Percentiles rank a stretch among this genome's conserved stretches.
These are phyloP conservation scores for Lodderomyces elongisporus DNA, from an alignment of 1,139 yeast species.

Conservation along the genomic window DNA sequence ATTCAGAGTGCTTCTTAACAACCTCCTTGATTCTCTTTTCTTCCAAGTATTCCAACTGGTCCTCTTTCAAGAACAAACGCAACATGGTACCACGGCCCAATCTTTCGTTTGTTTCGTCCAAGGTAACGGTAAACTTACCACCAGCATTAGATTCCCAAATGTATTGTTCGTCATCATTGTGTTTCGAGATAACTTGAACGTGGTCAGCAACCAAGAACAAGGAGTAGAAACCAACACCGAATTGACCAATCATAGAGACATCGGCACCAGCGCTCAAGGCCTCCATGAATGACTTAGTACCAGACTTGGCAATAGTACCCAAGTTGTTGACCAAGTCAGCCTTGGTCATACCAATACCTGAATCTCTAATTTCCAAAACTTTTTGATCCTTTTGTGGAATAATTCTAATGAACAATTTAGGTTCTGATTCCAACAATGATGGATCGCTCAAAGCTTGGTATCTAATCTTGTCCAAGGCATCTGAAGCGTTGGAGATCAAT, in stretches of 20 bases:
- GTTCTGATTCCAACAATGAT: conserved; percentile 86
- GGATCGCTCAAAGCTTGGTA: conserved; percentile 95
- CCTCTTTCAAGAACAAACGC: conserved; percentile 97
- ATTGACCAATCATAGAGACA: conserved; percentile 99
- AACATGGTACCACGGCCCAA: conserved; percentile 93
- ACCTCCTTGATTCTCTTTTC: conserved; percentile 99
- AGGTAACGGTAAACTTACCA: conserved; percentile 95
- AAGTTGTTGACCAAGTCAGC: conserved; percentile 98
- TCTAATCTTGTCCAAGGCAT: conserved; percentile 86
- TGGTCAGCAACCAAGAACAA: conserved; percentile 98
- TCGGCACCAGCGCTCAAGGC: conserved; percentile 99
- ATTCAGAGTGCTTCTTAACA: conserved; percentile 99
- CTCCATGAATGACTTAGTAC: conserved; percentile 99
- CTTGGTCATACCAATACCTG: conserved; percentile 99
- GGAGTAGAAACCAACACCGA: conserved; percentile 99
- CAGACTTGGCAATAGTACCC: conserved; percentile 99
- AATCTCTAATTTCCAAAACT: conserved; percentile 94
- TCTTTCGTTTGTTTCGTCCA: conserved; percentile 81
- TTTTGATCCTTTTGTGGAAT: conserved; percentile 95
- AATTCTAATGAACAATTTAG: conserved; percentile 93
- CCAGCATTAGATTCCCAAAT: conserved; percentile 99
- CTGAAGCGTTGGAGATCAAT: conserved; percentile 94
- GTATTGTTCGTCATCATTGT: conserved; percentile 99
- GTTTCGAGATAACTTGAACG: conserved; percentile 97
- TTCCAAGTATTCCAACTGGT: conserved; percentile 97